Evolutionary conservation across 2,329 filamentous ascomycete genomes (phyloP), one percentile per base, ranked within the genome.

Genomic region (Venturia asperata): DNA sequence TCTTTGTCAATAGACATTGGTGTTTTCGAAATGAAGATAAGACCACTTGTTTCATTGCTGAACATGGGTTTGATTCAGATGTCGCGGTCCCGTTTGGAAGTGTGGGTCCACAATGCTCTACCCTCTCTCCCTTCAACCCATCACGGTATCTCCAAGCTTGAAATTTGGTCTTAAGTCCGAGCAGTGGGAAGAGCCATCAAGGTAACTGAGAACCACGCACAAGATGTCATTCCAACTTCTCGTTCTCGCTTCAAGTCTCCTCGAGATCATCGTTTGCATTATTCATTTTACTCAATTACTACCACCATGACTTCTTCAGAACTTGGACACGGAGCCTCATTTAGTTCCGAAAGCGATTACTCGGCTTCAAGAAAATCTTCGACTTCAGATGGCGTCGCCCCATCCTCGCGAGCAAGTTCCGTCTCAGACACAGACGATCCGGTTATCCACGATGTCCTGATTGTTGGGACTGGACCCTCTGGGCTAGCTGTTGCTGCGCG

Each of bases 391-490:
- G 13, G 47, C 21, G 13, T 27, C 21, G 21, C 47, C 47, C 47
- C 47, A 52, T 52, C 52, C 6, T 37, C 52, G 30, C 27, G 19
- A 5, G 30, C 52, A 5, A 58, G 27, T 58, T 37, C 52, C 17
- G 19, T 21, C 30, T 58, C 52, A 62, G 30, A 65, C 17, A 41
- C 41, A n/a, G 52, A 58, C 15, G 52, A 58, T 58, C 61, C 62
- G 17, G 67, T 72, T 49, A 70, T 80, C 61, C 81, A 85, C 74
- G 88, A 92, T 71, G 77, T 85, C 64, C 71, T 82, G 63, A 82
- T 86, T 69, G 80, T 88, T 47, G 86, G 86, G 34, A 81, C 83
- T 1, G 86, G 86, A 15, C 82, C 85, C 69, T 86, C 84, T 0
- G 86, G 81, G 24, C 85, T 88, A 64, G 83, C 83, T 1, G 81